phyloP scores from a whole-genome alignment of 257 asterid species.

The Fraxinus cuspidata region DNA sequence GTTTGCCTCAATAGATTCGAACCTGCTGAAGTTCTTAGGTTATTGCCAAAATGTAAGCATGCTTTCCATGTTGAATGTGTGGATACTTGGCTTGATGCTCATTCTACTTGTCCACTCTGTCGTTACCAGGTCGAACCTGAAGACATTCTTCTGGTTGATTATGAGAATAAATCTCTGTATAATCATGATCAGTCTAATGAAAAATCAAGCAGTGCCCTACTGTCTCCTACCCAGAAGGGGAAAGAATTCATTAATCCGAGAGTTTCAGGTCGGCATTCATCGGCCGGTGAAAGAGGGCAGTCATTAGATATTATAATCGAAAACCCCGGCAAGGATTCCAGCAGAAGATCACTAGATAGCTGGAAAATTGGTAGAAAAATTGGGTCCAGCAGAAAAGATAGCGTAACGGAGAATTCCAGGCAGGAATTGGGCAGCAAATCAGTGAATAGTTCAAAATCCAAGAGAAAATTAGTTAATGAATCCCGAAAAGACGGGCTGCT shows the following conservation, averaged over 20 bases:
- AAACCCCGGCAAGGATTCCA: slow-evolving; percentile 27
- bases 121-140: slow-evolving; percentile 81
- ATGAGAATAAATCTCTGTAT: slow-evolving; percentile 24
- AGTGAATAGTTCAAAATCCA: slow-evolving; percentile 25
- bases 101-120: slow-evolving; percentile 89
- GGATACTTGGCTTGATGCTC: slow-evolving; percentile 88
- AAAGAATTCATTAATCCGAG: slow-evolving; percentile 20
- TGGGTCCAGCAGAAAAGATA: not conserved
- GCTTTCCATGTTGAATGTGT: slow-evolving; percentile 90
- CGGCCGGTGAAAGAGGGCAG: slow-evolving; percentile 53
- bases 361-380: slow-evolving; percentile 37
- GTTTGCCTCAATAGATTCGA: slow-evolving; percentile 72
- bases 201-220: not conserved
- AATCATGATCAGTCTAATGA: not conserved
- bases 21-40: slow-evolving; percentile 51
- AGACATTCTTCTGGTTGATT: slow-evolving; percentile 56
- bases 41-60: slow-evolving; percentile 81
- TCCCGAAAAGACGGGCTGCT: slow-evolving; percentile 55
- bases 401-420: not conserved
- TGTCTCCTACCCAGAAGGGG: slow-evolving; percentile 12
- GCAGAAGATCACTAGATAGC: slow-evolving; percentile 68
- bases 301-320: slow-evolving; percentile 52
- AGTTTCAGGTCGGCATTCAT: slow-evolving; percentile 63
- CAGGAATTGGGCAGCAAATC: not conserved
- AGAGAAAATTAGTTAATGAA: slow-evolving; percentile 26